Percentiles rank a stretch among this genome's conserved stretches.
Conservation (phyloP, 352 stramenopile species). For the Globisporangium spinosum region DNA sequence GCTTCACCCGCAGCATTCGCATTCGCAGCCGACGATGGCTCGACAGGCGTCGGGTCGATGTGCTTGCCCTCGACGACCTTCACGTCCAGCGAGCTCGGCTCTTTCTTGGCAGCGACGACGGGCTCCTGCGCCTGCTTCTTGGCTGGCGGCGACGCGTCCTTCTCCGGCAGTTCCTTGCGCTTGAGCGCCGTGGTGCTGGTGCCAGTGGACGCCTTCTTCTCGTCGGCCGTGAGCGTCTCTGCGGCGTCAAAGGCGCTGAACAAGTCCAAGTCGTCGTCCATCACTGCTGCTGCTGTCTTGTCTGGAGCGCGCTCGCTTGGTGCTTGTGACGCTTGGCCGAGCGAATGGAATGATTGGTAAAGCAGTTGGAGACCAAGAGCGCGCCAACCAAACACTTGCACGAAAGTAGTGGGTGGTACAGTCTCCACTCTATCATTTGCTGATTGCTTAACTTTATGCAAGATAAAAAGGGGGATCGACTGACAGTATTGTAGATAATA, state of each 20-base stretch:
- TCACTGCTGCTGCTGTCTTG: background rate
- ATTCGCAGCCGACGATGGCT: conserved; percentile 9
- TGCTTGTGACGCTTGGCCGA: background rate
- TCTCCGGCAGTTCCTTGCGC: conserved; percentile 35
- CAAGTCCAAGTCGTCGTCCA: conserved; percentile 90
- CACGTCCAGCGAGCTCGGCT: conserved; percentile 34
- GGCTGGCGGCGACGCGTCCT: conserved; percentile 31
- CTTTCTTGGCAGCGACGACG: conserved; percentile 9
- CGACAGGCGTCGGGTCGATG: conserved; percentile 60
- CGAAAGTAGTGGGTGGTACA: background rate
- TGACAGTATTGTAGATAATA: too few species aligned
- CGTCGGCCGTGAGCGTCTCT: conserved; percentile 56
- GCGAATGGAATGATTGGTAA: background rate
- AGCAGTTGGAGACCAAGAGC: background rate
- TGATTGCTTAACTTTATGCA: too few species aligned
- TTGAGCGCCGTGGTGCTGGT: conserved; percentile 28
- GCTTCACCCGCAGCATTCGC: conserved; percentile 13
- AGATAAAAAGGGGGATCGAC: too few species aligned
- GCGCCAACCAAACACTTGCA: background rate
- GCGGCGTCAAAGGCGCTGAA: conserved; percentile 93
- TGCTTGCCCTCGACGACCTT: conserved; percentile 73
- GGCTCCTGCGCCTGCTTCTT: conserved; percentile 48
- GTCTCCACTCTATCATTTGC: background rate
- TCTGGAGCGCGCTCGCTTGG: background rate
- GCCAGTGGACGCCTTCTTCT: conserved; percentile 28